A percentile compares a stretch with the other conserved stretches of the same genome.
Evolutionary conservation across 768 basidiomycete genomes (phyloP).

Genomic region (Amanita phalloides): DNA sequence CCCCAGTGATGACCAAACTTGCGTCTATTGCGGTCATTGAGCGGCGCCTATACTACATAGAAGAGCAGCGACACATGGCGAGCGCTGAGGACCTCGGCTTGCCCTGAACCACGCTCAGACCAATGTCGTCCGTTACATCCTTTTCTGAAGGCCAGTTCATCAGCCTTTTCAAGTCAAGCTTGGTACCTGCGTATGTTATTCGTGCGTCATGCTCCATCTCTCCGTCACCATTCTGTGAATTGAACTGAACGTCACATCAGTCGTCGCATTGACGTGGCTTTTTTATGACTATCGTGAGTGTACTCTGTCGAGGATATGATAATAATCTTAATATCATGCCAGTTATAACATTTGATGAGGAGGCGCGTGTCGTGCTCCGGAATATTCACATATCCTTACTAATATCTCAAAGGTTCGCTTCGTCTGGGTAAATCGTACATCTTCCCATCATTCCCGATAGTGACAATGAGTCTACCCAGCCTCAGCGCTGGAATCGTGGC

Average conservation of each 20-base stretch:
- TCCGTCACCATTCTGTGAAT: neutral
- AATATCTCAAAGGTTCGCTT: neutral
- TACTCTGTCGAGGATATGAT: neutral
- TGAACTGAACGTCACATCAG: neutral
- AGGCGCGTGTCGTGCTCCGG: neutral
- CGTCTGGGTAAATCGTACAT: neutral
- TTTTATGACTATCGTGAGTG: conserved; percentile 1
- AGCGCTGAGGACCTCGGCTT: neutral
- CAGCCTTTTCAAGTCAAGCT: neutral
- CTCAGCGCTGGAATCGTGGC: neutral
- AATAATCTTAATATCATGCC: neutral
- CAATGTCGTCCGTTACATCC: neutral
- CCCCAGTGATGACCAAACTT: too few species aligned
- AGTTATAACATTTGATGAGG: neutral
- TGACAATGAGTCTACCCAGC: neutral
- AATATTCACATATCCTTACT: neutral
- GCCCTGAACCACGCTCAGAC: neutral
- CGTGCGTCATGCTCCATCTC: neutral
- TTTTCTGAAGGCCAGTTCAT: neutral
- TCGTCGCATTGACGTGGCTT: neutral
- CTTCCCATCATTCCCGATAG: too few species aligned
- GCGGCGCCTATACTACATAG: too few species aligned
- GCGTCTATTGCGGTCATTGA: too few species aligned
- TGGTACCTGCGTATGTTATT: neutral
- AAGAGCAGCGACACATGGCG: neutral